Percentiles rank a stretch among this genome's conserved stretches.
Conservation (phyloP, 495 filamentous ascomycete genomes). For the Evansstolkia leycettana region DNA sequence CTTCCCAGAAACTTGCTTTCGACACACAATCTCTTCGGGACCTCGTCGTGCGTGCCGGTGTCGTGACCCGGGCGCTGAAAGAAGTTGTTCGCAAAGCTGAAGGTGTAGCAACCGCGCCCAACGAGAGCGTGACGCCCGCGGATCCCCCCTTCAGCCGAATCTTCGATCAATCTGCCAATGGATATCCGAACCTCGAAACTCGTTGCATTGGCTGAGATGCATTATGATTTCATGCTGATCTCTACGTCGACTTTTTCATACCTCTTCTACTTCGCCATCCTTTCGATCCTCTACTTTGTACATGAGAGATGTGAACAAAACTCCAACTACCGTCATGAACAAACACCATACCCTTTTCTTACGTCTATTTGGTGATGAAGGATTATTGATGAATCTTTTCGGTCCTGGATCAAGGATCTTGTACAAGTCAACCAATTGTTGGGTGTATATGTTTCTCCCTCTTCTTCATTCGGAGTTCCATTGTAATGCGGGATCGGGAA, state of each 20-base stretch:
- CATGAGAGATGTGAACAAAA: too few species aligned
- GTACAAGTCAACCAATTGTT: background rate
- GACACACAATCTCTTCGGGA: slow-evolving; percentile 82
- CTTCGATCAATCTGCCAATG: slow-evolving; percentile 27
- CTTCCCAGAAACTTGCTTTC: slow-evolving; percentile 73
- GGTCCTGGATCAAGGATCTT: background rate
- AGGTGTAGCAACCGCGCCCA: slow-evolving; percentile 50
- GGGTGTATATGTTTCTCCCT: slow-evolving; percentile 1
- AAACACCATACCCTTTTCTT: slow-evolving; percentile 5
- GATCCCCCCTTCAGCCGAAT: slow-evolving; percentile 35
- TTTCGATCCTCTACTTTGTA: too few species aligned
- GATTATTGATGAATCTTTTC: background rate
- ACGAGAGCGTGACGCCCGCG: slow-evolving; percentile 17
- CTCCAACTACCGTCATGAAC: too few species aligned
- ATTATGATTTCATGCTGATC: slow-evolving; percentile 3
- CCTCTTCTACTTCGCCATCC: slow-evolving; percentile 5
- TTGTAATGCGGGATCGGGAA: slow-evolving; percentile 11
- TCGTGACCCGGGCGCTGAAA: slow-evolving; percentile 58
- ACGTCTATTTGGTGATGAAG: background rate
- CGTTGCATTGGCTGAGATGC: slow-evolving; percentile 16
- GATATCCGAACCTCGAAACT: slow-evolving; percentile 19
- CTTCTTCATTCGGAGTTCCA: slow-evolving; percentile 1
- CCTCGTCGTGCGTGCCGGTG: slow-evolving; percentile 72
- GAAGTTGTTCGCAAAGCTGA: slow-evolving; percentile 73
- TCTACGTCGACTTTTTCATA: background rate